These are phyloP conservation scores for Lactarius vividus DNA, from an alignment of 768 basidiomycete genomes.

Conservation along the genomic window DNA sequence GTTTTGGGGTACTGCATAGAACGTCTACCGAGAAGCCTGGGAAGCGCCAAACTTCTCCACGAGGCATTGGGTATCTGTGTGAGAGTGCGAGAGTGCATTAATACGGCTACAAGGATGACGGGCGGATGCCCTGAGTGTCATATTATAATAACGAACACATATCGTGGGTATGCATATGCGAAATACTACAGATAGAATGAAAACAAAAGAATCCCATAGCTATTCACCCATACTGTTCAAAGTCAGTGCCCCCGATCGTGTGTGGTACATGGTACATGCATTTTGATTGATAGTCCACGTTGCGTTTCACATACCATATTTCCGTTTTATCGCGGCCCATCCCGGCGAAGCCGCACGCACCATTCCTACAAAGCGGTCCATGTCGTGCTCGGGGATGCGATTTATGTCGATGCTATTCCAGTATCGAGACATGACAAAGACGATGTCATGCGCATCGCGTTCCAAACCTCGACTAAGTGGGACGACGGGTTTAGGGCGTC, in stretches of 20 bases:
- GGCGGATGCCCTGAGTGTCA: slow-evolving; percentile 7
- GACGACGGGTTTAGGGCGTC: slow-evolving; percentile 16
- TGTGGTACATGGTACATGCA: slow-evolving; percentile 14
- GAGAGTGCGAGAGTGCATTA: background rate
- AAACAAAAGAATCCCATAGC: background rate
- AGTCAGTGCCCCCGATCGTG: slow-evolving; percentile 15
- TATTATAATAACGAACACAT: slow-evolving; percentile 13
- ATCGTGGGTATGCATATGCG: slow-evolving; percentile 14
- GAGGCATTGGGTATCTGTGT: slow-evolving; percentile 16
- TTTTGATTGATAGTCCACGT: slow-evolving; percentile 20
- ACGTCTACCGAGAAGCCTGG: slow-evolving; percentile 16
- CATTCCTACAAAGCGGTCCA: slow-evolving; percentile 68
- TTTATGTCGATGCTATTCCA: slow-evolving; percentile 86
- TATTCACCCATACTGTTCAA: slow-evolving; percentile 6
- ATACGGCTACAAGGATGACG: slow-evolving; percentile 13
- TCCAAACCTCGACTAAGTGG: slow-evolving; percentile 59
- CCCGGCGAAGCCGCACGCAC: slow-evolving; percentile 62
- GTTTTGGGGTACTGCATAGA: slow-evolving; percentile 25
- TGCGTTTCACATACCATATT: slow-evolving; percentile 56
- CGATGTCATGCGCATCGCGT: slow-evolving; percentile 74
- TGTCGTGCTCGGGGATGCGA: slow-evolving; percentile 81
- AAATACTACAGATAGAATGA: slow-evolving; percentile 8
- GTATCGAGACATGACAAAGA: slow-evolving; percentile 65
- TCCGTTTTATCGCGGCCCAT: slow-evolving; percentile 73
- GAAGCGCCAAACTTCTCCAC: slow-evolving; percentile 12